These are phyloP conservation scores for Monilinia aucupariae DNA, from an alignment of 2,329 filamentous ascomycete genomes.

Conservation along the genomic window DNA sequence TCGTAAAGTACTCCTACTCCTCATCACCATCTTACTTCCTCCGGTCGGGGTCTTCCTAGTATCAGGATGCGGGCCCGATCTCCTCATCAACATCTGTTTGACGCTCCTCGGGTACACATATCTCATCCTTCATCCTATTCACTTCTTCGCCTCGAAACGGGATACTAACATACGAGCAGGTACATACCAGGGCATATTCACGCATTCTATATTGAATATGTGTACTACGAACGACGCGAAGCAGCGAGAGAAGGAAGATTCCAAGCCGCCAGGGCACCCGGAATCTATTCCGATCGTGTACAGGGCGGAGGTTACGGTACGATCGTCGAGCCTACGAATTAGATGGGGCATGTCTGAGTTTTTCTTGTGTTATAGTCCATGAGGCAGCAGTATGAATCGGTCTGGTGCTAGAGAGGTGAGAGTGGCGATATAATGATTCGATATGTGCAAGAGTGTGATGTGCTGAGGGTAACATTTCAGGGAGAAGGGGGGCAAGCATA, in stretches of 20 bases:
- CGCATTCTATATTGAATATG: conserved; percentile 53
- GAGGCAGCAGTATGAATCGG: conserved; percentile 4
- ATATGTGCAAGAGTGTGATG: too few relatives aligned
- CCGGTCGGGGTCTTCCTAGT: conserved; percentile 40
- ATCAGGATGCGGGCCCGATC: conserved; percentile 39
- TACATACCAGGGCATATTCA: conserved; percentile 36
- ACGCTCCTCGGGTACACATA: conserved; percentile 36
- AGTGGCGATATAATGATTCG: neutral
- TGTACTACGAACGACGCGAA: conserved; percentile 72
- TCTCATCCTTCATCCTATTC: neutral
- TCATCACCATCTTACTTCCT: conserved; percentile 31
- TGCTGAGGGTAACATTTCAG: neutral
- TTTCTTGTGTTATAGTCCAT: conserved; percentile 10
- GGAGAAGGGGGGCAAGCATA: neutral
- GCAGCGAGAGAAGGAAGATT: conserved; percentile 54
- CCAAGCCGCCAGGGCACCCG: conserved; percentile 52
- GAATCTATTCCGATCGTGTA: conserved; percentile 68
- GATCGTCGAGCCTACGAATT: conserved; percentile 29
- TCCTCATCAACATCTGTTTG: conserved; percentile 41
- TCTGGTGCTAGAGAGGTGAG: neutral
- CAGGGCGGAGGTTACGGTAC: conserved; percentile 63
- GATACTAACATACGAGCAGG: conserved; percentile 41
- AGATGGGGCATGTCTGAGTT: conserved; percentile 9
- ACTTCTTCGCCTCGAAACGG: neutral
- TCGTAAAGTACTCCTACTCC: neutral